Evolutionary conservation across 768 basidiomycete genomes (phyloP).

Genomic region (Suillus luteus): DNA sequence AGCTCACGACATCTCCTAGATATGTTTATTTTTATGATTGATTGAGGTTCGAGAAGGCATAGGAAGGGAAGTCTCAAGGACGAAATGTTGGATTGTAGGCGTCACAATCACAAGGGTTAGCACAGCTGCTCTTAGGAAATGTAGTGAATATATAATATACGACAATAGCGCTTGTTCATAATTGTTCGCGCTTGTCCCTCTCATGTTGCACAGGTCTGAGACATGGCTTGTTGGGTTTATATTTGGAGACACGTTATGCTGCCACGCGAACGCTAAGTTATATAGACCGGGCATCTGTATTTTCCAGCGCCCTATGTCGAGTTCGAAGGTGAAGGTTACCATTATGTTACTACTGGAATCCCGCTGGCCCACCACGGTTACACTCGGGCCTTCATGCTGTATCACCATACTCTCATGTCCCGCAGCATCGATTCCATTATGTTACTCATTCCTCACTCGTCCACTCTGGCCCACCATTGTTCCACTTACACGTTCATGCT

Average conservation of each 20-base stretch:
- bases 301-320: too few relatives aligned
- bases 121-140: neutral
- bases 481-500: too few relatives aligned
- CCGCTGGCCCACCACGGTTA: too few relatives aligned
- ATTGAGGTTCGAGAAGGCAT: neutral
- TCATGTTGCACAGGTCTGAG: neutral
- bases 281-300: neutral
- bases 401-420: too few relatives aligned
- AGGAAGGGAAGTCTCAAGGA: neutral
- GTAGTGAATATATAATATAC: neutral
- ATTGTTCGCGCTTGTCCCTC: neutral
- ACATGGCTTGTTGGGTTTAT: neutral
- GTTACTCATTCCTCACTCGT: neutral
- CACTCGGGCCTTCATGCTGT: too few relatives aligned
- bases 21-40: neutral
- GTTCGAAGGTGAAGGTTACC: too few relatives aligned
- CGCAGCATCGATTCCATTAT: too few relatives aligned
- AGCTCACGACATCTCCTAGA: neutral
- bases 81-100: neutral
- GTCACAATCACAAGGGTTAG: too few relatives aligned
- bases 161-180: neutral
- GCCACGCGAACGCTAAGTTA: neutral
- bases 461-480: neutral
- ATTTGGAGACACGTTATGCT: neutral
- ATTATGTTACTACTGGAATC: neutral